These are phyloP conservation scores for Zygoascus bituminiphila DNA, from an alignment of 805 yeast species.

Conservation along the genomic window DNA sequence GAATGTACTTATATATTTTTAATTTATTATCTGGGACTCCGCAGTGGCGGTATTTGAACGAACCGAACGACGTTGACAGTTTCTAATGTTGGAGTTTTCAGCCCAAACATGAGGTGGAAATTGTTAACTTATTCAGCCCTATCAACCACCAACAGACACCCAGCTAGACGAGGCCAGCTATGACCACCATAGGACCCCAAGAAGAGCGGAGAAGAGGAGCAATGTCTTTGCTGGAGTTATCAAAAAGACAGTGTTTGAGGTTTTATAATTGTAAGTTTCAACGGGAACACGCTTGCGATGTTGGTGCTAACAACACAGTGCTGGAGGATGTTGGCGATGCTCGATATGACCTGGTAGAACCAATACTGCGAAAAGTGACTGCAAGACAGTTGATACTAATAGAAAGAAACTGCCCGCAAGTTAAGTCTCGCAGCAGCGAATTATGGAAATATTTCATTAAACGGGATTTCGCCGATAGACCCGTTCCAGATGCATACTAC, in stretches of 20 bases:
- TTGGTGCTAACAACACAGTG: conserved; percentile 11
- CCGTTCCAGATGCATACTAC: conserved; percentile 21
- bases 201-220: conserved; percentile 3
- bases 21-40: not conserved
- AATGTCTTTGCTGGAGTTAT: conserved; percentile 13
- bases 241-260: conserved; percentile 19
- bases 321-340: conserved; percentile 33
- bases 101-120: too few species aligned
- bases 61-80: too few species aligned
- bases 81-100: too few species aligned
- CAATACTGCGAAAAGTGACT: conserved; percentile 27
- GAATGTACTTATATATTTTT: not conserved
- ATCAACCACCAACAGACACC: too few species aligned
- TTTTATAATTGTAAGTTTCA: conserved; percentile 18
- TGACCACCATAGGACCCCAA: not conserved
- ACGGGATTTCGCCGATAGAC: conserved; percentile 29
- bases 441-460: conserved; percentile 28
- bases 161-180: too few species aligned
- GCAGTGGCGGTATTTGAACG: too few species aligned
- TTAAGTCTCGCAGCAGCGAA: conserved; percentile 23
- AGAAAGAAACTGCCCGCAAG: conserved; percentile 27
- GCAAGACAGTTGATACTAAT: conserved; percentile 29
- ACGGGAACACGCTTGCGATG: too few species aligned
- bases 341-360: conserved; percentile 30
- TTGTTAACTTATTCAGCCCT: too few species aligned